Evolutionary conservation across 768 basidiomycete genomes (phyloP).

Genomic region (Mrakia gelida): DNA sequence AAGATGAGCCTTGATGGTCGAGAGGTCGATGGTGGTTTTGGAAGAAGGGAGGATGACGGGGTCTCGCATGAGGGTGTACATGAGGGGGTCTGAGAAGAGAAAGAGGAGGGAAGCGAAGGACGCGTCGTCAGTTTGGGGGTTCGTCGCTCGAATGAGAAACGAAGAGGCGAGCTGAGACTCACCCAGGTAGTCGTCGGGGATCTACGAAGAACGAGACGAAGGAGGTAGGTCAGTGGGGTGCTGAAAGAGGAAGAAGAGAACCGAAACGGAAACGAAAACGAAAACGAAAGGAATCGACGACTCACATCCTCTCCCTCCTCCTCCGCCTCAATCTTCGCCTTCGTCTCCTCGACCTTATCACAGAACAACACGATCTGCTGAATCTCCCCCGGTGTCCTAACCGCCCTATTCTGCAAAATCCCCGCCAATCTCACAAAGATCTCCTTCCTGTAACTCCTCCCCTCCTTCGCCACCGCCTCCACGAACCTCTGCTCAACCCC

Average conservation of each 20-base stretch:
- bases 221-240: not conserved
- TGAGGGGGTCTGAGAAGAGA: slow-evolving; percentile 66
- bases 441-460: slow-evolving; percentile 78
- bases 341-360: slow-evolving; percentile 75
- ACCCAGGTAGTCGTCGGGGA: slow-evolving; percentile 96
- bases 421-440: slow-evolving; percentile 74
- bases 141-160: not conserved
- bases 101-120: not conserved
- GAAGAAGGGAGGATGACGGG: slow-evolving; percentile 88
- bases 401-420: slow-evolving; percentile 56
- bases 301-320: slow-evolving; percentile 81
- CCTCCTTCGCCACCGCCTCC: slow-evolving; percentile 85
- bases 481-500: slow-evolving; percentile 74
- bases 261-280: not conserved
- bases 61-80: slow-evolving; percentile 90
- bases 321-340: slow-evolving; percentile 64
- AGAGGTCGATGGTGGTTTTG: slow-evolving; percentile 68
- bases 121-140: not conserved
- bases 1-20: slow-evolving; percentile 91
- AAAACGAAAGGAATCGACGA: not conserved
- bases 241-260: not conserved
- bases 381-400: slow-evolving; percentile 77
- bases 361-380: slow-evolving; percentile 66
- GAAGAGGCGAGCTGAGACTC: slow-evolving; percentile 36
- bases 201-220: slow-evolving; percentile 42